Conservation (phyloP, 805 yeast genomes). For the Yamadazyma scolyti region DNA sequence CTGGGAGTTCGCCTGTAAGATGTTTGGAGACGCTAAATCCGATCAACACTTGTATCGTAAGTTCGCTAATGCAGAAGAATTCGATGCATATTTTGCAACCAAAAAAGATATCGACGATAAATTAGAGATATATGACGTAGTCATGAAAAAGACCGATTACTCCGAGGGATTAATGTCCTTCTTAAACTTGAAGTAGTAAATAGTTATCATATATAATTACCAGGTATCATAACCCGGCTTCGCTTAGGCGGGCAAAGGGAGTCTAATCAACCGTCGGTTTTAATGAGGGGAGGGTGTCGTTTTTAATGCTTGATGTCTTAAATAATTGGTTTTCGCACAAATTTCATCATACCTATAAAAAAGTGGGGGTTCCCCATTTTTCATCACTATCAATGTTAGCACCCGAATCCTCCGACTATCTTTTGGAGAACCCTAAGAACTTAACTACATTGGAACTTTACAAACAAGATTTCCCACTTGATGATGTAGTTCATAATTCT, state of each 20-base stretch:
- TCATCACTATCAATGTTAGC: constrained; percentile 8
- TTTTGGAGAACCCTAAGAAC: constrained; percentile 8
- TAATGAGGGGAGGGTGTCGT: no score
- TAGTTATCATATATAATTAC: no score
- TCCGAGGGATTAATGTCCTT: constrained; percentile 18
- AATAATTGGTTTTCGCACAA: no score
- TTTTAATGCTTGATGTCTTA: no score
- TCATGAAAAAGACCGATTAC: constrained; percentile 24
- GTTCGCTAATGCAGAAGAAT: constrained; percentile 16
- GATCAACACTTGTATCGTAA: constrained; percentile 19
- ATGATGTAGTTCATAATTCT: constrained; percentile 1
- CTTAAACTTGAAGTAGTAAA: constrained; percentile 5
- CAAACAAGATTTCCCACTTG: constrained; percentile 7
- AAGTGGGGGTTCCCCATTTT: neutral
- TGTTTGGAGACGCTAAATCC: constrained; percentile 50
- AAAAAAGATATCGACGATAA: constrained; percentile 8
- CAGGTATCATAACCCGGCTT: neutral
- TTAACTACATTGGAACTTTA: constrained; percentile 10
- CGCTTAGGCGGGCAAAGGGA: no score
- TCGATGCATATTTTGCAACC: constrained; percentile 13
- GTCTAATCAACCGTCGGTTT: no score
- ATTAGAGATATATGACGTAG: constrained; percentile 22
- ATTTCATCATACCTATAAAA: no score
- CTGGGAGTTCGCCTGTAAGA: constrained; percentile 66
- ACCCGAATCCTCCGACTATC: constrained; percentile 9